Evolutionary conservation across 2,329 filamentous ascomycete genomes (phyloP), one percentile per base, ranked within the genome.

Genomic region (Blastomyces gilchristii): DNA sequence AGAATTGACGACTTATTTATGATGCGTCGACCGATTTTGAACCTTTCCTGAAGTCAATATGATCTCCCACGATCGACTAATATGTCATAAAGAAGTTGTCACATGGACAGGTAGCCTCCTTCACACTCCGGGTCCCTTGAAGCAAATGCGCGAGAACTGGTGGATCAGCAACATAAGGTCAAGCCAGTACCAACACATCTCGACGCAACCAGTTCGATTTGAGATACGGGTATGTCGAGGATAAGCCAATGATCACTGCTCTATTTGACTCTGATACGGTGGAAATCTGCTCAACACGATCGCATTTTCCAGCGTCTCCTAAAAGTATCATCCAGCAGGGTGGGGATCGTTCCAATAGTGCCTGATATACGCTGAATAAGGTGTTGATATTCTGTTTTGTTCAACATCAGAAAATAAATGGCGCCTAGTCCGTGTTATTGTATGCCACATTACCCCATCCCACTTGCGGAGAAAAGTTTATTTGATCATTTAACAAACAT

Each of bases 21-120:
- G 43, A 47, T 49, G 8, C 58, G 22, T 2, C 31, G 1, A 11
- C 14, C 22, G 31, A 31, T 37, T 49, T 37, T 2, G 12, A 49
- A 49, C 28, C 6, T 59, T 49, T 37, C n/a, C 39, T 49, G 41
- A 7, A 49, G 18, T 18, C 14, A 37, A 49, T 37, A 67, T 64
- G 16, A 53, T 41, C 25, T 63, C 63, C 63, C 34, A 63, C 25
- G 22, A 43, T 57, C 61, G 60, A 54, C 60, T 54, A 43, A 37
- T 31, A 49, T 53, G 37, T 37, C 22, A 45, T 28, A 65, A 50
- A 50, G 62, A 47, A 59, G n/a, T 61, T 54, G 34, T 63, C 61
- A 64, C 43, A 59, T 34, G 54, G 28, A 56, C 58, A 45, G 16
- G 31, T n/a, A 49, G 22, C 41, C 11, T 22, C 43, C 3, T 11